A percentile compares a stretch with the other conserved stretches of the same genome.
Conservation (phyloP, 192 early-diverging fungal genomes). For the Entomortierella beljakovae region DNA sequence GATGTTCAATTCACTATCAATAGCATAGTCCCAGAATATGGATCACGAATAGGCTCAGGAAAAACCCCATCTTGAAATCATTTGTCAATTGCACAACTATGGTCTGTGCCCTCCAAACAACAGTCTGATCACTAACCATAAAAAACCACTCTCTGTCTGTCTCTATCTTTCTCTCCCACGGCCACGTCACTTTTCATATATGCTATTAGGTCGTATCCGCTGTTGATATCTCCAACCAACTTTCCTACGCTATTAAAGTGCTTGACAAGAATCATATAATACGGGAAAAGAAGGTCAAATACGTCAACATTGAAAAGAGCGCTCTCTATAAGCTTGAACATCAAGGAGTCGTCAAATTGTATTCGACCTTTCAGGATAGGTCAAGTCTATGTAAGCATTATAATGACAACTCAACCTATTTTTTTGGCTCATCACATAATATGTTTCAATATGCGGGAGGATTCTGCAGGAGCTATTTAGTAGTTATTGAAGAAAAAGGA, state of each 20-base stretch:
- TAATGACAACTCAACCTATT: not conserved
- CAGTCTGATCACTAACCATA: not conserved
- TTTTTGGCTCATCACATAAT: too few species aligned
- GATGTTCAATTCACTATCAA: not conserved
- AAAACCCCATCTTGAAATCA: too few species aligned
- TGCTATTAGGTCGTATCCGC: slow-evolving; percentile 75
- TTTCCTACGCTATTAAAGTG: slow-evolving; percentile 91
- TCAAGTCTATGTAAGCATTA: slow-evolving; percentile 78
- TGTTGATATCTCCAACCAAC: slow-evolving; percentile 73
- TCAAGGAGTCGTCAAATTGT: slow-evolving; percentile 91
- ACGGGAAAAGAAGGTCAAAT: slow-evolving; percentile 96
- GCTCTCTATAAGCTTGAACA: slow-evolving; percentile 88
- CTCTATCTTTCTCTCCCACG: not conserved
- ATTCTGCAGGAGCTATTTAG: too few species aligned
- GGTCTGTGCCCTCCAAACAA: not conserved
- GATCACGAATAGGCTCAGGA: too few species aligned
- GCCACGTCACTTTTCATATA: not conserved
- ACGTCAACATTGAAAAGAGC: slow-evolving; percentile 95
- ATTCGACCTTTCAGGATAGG: slow-evolving; percentile 96
- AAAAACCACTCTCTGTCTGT: not conserved
- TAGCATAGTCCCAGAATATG: too few species aligned
- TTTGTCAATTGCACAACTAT: too few species aligned
- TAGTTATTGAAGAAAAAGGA: not conserved
- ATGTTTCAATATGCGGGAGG: too few species aligned
- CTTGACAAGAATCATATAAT: slow-evolving; percentile 90